These are phyloP conservation scores for Lasiodiplodia theobromae DNA, from an alignment of 2,329 filamentous ascomycete species.

Conservation along the genomic window DNA sequence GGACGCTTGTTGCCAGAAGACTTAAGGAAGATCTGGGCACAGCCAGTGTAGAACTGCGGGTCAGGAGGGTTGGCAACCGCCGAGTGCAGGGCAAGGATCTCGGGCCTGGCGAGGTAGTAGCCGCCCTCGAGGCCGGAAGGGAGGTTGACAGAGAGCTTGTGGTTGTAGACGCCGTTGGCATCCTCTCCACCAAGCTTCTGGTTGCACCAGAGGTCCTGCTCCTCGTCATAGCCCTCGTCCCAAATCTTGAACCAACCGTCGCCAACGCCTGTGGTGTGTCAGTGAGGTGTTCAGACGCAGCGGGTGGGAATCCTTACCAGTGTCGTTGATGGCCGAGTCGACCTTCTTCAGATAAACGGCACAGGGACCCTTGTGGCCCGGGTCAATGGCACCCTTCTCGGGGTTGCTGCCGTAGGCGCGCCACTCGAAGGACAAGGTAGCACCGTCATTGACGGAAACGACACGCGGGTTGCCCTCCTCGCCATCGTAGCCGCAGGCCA, in stretches of 20 bases:
- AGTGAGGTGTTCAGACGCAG: background rate
- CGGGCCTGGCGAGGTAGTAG: slow-evolving; percentile 74
- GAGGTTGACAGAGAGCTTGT: slow-evolving; percentile 66
- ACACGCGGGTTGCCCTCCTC: slow-evolving; percentile 57
- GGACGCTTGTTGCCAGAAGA: slow-evolving; percentile 57
- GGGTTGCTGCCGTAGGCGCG: slow-evolving; percentile 66
- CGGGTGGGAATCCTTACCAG: slow-evolving; percentile 37
- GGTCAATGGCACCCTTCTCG: slow-evolving; percentile 64
- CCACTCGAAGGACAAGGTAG: slow-evolving; percentile 71
- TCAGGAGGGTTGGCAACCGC: slow-evolving; percentile 61
- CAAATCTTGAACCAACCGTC: slow-evolving; percentile 82
- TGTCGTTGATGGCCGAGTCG: slow-evolving; percentile 61
- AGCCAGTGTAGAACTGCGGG: slow-evolving; percentile 76
- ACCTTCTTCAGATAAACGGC: slow-evolving; percentile 78
- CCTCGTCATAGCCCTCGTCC: slow-evolving; percentile 69
- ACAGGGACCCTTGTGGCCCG: slow-evolving; percentile 71
- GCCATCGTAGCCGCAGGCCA: slow-evolving; percentile 72
- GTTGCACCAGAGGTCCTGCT: slow-evolving; percentile 70
- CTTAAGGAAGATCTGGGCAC: slow-evolving; percentile 72
- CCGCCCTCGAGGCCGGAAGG: slow-evolving; percentile 68
- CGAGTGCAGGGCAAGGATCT: slow-evolving; percentile 73
- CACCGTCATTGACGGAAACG: slow-evolving; percentile 56
- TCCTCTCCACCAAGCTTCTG: slow-evolving; percentile 71
- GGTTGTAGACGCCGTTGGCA: slow-evolving; percentile 59
- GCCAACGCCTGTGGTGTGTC: slow-evolving; percentile 51